These are phyloP conservation scores for Syncephalastrum sp. DNA, from an alignment of 371 early-diverging fungal species.

Conservation along the genomic window DNA sequence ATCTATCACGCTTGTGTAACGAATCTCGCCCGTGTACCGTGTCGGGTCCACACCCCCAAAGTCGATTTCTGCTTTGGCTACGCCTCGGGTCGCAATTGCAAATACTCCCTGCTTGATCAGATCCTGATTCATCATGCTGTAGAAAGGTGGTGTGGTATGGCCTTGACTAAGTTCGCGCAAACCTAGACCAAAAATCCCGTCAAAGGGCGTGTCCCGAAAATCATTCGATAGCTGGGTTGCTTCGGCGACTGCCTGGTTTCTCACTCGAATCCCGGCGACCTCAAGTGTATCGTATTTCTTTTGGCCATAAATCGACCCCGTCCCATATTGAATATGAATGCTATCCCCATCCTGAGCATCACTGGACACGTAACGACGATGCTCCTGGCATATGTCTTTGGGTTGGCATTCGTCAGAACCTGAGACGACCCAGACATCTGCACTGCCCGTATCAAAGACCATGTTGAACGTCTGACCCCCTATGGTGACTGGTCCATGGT, in stretches of 20 bases:
- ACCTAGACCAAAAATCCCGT: constrained; percentile 67
- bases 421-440: constrained; percentile 85
- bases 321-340: too few species aligned
- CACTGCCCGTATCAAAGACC: constrained; percentile 76
- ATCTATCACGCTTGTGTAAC: constrained; percentile 67
- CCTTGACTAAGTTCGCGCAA: constrained; percentile 49
- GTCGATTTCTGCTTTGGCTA: constrained; percentile 40
- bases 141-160: constrained; percentile 52
- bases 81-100: constrained; percentile 53
- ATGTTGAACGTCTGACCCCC: constrained; percentile 65
- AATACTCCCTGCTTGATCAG: constrained; percentile 67
- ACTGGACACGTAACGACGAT: constrained; percentile 14
- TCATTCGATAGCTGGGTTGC: constrained; percentile 48
- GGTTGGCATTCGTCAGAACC: constrained; percentile 66
- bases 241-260: constrained; percentile 46
- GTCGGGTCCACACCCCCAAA: constrained; percentile 60
- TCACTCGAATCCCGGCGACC: constrained; percentile 39
- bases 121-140: constrained; percentile 61
- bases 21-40: constrained; percentile 49
- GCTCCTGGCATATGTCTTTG: constrained; percentile 48
- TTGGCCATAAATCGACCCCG: too few species aligned
- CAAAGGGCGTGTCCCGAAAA: constrained; percentile 55
- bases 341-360: constrained; percentile 5
- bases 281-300: constrained; percentile 34
- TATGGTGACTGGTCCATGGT: constrained; percentile 57